A percentile compares a stretch with the other conserved stretches of the same genome.
Evolutionary conservation across 768 basidiomycete species (phyloP).

Genomic region (Podaxis carcinomalis): DNA sequence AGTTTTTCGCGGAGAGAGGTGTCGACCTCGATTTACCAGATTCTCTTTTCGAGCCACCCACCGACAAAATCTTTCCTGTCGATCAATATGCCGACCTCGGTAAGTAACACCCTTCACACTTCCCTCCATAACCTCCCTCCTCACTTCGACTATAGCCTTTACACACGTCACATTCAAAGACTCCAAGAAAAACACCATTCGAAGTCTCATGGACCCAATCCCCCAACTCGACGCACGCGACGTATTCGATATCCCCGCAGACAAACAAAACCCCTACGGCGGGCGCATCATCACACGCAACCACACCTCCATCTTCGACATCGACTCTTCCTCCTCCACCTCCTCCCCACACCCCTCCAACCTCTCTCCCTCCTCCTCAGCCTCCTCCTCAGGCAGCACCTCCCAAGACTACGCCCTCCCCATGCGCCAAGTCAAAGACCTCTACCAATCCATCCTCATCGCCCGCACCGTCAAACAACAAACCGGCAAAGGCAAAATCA

Average conservation of each 20-base stretch:
- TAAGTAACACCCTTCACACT: background rate
- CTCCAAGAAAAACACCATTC: slow-evolving; percentile 18
- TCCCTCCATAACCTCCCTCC: background rate
- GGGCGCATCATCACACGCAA: slow-evolving; percentile 68
- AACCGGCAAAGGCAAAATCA: slow-evolving; percentile 91
- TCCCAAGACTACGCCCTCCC: slow-evolving; percentile 18
- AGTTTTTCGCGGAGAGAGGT: background rate
- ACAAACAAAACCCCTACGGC: slow-evolving; percentile 45
- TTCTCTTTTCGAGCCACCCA: background rate
- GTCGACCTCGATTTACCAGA: background rate
- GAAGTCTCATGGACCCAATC: slow-evolving; percentile 61
- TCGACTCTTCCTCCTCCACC: slow-evolving; percentile 18
- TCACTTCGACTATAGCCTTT: background rate
- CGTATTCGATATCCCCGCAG: slow-evolving; percentile 48
- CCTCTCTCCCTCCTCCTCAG: background rate
- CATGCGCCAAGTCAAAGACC: slow-evolving; percentile 19
- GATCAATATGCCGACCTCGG: background rate
- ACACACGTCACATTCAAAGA: background rate
- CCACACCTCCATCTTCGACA: slow-evolving; percentile 62
- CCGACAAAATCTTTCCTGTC: too few species aligned
- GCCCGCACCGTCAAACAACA: slow-evolving; percentile 73
- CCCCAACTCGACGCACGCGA: slow-evolving; percentile 60
- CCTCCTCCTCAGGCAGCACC: background rate
- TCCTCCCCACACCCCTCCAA: background rate
- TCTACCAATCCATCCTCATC: slow-evolving; percentile 41